Conservation (phyloP, 495 filamentous ascomycete species). For the Pyrenula massariospora region DNA sequence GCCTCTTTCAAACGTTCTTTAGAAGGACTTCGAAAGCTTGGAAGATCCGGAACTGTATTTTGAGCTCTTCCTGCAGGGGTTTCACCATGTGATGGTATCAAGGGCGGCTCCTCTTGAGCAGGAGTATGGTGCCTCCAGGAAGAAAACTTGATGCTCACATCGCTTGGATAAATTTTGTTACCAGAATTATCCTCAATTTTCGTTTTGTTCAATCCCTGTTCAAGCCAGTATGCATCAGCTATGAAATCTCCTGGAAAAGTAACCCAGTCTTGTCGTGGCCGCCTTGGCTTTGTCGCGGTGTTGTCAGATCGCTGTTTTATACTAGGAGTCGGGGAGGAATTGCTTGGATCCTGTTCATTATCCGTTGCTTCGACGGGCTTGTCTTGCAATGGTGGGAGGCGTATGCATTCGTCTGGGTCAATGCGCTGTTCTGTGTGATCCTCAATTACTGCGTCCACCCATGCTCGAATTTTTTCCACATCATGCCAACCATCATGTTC, state of each 20-base stretch:
- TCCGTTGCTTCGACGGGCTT: conserved; percentile 14
- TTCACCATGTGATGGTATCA: neutral
- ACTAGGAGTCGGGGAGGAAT: conserved; percentile 22
- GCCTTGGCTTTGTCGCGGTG: conserved; percentile 38
- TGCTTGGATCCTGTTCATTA: conserved; percentile 11
- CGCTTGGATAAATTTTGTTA: conserved; percentile 48
- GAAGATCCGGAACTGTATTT: neutral
- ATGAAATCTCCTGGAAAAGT: conserved; percentile 69
- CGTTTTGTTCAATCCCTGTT: conserved; percentile 62
- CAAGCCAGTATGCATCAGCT: conserved; percentile 76
- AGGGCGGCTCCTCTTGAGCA: neutral
- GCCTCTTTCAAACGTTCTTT: neutral
- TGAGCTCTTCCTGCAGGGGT: neutral
- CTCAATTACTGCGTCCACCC: conserved; percentile 58
- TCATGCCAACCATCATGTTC: conserved; percentile 69
- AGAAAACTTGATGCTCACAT: neutral
- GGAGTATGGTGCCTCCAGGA: neutral
- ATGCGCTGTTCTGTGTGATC: conserved; percentile 26
- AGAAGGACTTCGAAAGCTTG: neutral
- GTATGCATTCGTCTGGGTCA: conserved; percentile 34
- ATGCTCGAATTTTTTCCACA: conserved; percentile 51
- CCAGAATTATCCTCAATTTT: conserved; percentile 66
- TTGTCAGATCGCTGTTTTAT: conserved; percentile 21
- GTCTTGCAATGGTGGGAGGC: conserved; percentile 41
- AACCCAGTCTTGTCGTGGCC: conserved; percentile 68